phyloP scores from a whole-genome alignment of 2,329 filamentous ascomycete genomes.

The Sclerotinia borealis region DNA sequence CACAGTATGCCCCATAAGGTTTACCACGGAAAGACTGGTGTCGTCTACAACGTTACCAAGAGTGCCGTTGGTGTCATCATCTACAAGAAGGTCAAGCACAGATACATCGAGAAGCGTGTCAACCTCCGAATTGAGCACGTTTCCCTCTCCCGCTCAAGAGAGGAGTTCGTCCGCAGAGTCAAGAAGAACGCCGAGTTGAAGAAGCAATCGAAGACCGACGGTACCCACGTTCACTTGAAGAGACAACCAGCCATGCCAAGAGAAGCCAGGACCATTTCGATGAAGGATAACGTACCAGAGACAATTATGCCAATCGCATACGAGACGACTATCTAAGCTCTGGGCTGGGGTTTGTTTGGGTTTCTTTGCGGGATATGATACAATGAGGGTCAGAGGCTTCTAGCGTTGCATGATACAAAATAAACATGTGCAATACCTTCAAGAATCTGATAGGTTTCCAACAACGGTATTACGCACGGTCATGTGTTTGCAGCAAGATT shows the following conservation, averaged over 20 bases:
- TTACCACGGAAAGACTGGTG: conserved; percentile 98
- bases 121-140: conserved; percentile 99
- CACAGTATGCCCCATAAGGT: conserved; percentile 91
- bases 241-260: conserved; percentile 76
- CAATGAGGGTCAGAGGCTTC: conserved; percentile 23
- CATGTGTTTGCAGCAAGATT: not conserved
- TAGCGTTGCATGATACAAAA: conserved; percentile 32
- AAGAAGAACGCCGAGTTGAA: conserved; percentile 93
- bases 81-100: conserved; percentile 99
- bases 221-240: conserved; percentile 87
- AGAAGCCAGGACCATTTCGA: conserved; percentile 70
- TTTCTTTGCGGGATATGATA: conserved; percentile 31
- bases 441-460: conserved; percentile 23
- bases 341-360: conserved; percentile 28
- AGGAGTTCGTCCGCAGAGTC: conserved; percentile 93
- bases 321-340: conserved; percentile 89
- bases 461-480: not conserved
- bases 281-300: conserved; percentile 81
- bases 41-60: conserved; percentile 99
- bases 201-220: conserved; percentile 86
- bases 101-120: conserved; percentile 99
- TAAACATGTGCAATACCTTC: conserved; percentile 30
- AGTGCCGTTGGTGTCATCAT: conserved; percentile 96
- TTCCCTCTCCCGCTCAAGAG: conserved; percentile 85
- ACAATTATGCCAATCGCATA: conserved; percentile 88